phyloP scores from a whole-genome alignment of 2,329 filamentous ascomycete genomes.

The Lecanicillium sp. region DNA sequence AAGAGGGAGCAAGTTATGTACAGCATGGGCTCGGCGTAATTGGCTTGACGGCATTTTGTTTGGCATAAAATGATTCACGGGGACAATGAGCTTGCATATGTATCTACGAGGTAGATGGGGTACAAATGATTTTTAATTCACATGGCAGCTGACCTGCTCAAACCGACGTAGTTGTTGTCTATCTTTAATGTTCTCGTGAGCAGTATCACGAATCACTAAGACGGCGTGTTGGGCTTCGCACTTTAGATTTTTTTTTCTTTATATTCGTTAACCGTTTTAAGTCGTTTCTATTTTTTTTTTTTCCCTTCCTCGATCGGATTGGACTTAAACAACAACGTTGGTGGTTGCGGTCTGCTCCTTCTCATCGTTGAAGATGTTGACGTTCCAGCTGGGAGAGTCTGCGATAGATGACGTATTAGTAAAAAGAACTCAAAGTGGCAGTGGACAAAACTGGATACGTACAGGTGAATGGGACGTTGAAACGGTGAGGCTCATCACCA shows the following conservation, averaged over 20 bases:
- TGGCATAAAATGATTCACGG: too few relatives aligned
- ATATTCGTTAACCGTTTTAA: background rate
- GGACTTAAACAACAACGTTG: constrained; percentile 33
- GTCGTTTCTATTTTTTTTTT: background rate
- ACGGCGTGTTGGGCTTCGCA: background rate
- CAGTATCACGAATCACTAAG: background rate
- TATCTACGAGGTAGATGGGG: too few relatives aligned
- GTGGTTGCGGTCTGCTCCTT: constrained; percentile 41
- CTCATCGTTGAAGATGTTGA: constrained; percentile 47
- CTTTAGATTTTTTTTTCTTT: background rate
- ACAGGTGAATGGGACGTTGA: constrained; percentile 36
- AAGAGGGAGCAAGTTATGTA: background rate
- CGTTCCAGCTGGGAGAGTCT: constrained; percentile 46
- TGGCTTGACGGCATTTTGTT: too few relatives aligned
- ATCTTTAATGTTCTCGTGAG: too few relatives aligned
- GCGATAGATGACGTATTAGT: constrained; percentile 7
- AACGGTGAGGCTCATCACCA: constrained; percentile 40
- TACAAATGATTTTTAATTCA: background rate
- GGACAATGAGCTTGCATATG: too few relatives aligned
- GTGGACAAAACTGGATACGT: constrained; percentile 13
- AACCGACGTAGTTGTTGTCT: too few relatives aligned
- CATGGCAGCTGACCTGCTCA: too few relatives aligned
- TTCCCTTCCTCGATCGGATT: too few relatives aligned
- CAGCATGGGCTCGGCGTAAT: constrained; percentile 4
- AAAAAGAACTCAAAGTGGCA: background rate